phyloP scores from a whole-genome alignment of 2,329 filamentous ascomycete genomes.

The Cladorrhinum sp. region DNA sequence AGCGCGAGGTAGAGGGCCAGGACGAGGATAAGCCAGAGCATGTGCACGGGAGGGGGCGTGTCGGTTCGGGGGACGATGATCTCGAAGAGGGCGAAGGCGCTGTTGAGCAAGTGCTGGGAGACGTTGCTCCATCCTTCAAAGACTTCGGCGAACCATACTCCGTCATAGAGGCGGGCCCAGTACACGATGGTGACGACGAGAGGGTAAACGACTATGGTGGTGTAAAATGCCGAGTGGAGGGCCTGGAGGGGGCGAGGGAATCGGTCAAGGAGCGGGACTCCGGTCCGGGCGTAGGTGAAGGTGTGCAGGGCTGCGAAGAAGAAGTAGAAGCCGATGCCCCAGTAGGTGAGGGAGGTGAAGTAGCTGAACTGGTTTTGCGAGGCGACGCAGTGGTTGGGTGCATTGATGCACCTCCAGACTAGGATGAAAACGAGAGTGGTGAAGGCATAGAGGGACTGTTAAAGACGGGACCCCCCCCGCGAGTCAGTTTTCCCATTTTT shows the following conservation, averaged over 20 bases:
- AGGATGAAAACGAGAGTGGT: slow-evolving; percentile 66
- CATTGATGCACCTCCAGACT: slow-evolving; percentile 59
- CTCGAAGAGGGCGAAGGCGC: slow-evolving; percentile 71
- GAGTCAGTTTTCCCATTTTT: neutral
- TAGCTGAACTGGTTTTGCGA: slow-evolving; percentile 66
- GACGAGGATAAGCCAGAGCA: slow-evolving; percentile 66
- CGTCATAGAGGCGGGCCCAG: slow-evolving; percentile 60
- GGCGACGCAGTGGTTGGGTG: slow-evolving; percentile 40
- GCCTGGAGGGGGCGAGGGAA: slow-evolving; percentile 61
- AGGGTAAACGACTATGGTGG: slow-evolving; percentile 60
- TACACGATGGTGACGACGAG: slow-evolving; percentile 69
- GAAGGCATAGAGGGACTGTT: slow-evolving; percentile 64
- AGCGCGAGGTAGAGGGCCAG: slow-evolving; percentile 69
- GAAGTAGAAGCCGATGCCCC: slow-evolving; percentile 79
- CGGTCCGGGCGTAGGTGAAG: slow-evolving; percentile 57
- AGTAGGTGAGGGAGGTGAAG: slow-evolving; percentile 80
- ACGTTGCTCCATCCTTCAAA: slow-evolving; percentile 64
- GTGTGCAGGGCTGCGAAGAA: slow-evolving; percentile 66
- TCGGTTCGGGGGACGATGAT: slow-evolving; percentile 64
- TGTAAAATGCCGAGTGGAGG: slow-evolving; percentile 63
- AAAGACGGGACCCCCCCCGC: neutral
- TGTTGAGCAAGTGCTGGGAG: slow-evolving; percentile 73
- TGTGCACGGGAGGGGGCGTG: slow-evolving; percentile 60
- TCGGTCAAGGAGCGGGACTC: slow-evolving; percentile 53
- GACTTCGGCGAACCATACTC: slow-evolving; percentile 47